Conservation (phyloP, 2,329 filamentous ascomycete genomes). For the Sclerotinia nivalis region DNA sequence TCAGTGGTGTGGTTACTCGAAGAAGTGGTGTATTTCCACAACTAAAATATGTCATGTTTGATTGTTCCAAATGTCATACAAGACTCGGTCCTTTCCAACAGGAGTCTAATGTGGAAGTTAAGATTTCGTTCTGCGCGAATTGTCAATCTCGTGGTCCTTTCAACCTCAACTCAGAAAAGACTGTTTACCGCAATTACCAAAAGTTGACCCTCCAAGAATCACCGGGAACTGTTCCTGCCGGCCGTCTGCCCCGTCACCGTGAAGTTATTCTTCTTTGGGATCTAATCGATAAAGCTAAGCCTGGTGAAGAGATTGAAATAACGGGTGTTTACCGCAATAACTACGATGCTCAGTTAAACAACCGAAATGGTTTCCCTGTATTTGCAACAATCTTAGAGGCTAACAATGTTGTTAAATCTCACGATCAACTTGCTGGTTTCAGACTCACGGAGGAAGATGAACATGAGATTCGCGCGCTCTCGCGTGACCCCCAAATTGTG, state of each 20-base stretch:
- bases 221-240: conserved; percentile 92
- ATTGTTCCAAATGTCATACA: conserved; percentile 89
- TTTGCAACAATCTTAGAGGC: conserved; percentile 97
- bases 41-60: conserved; percentile 97
- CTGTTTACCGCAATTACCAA: conserved; percentile 97
- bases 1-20: conserved; percentile 92
- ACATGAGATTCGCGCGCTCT: conserved; percentile 82
- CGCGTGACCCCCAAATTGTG: conserved; percentile 85
- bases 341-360: conserved; percentile 96
- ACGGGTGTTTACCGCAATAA: conserved; percentile 98
- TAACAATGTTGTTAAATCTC: conserved; percentile 94
- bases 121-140: conserved; percentile 93
- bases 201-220: conserved; percentile 97
- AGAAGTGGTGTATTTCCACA: conserved; percentile 96
- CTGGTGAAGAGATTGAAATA: conserved; percentile 95
- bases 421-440: conserved; percentile 97
- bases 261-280: conserved; percentile 97
- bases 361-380: conserved; percentile 97
- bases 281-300: conserved; percentile 93
- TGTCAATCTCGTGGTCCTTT: conserved; percentile 96
- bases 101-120: conserved; percentile 94
- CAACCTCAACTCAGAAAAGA: conserved; percentile 94
- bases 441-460: conserved; percentile 94
- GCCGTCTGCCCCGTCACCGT: conserved; percentile 86
- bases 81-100: conserved; percentile 96